Conservation (phyloP, 1,284 basidiomycete species). For the Austropuccinia psidii region DNA sequence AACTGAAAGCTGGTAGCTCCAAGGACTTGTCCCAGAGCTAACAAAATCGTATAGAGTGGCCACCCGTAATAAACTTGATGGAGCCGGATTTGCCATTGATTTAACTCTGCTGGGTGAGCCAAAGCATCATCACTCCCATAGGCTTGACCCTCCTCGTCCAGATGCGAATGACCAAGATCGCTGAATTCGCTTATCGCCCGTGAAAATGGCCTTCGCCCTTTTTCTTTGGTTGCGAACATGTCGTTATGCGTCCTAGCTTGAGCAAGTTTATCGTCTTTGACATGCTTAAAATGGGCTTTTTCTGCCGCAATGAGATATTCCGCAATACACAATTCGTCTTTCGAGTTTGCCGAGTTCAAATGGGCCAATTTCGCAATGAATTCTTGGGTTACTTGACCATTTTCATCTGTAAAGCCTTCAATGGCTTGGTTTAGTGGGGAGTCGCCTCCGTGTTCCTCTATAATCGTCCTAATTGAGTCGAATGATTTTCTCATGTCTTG, state of each 20-base stretch:
- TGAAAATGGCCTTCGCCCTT: constrained; percentile 9
- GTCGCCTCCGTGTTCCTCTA: constrained; percentile 70
- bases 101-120: neutral
- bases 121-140: constrained; percentile 14
- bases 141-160: neutral
- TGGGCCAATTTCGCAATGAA: constrained; percentile 75
- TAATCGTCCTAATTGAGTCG: constrained; percentile 77
- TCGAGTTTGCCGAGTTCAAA: constrained; percentile 75
- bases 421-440: constrained; percentile 87
- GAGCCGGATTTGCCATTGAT: constrained; percentile 35
- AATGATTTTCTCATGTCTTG: constrained; percentile 53
- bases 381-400: constrained; percentile 77
- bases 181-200: constrained; percentile 24
- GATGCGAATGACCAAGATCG: neutral
- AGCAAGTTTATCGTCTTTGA: constrained; percentile 67
- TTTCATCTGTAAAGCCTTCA: constrained; percentile 76
- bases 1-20: constrained; percentile 90
- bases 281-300: constrained; percentile 77
- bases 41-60: constrained; percentile 81
- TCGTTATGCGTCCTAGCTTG: constrained; percentile 7
- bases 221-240: neutral
- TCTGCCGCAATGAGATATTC: constrained; percentile 81
- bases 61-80: constrained; percentile 54
- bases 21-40: constrained; percentile 73
- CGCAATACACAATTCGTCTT: constrained; percentile 81